These are phyloP conservation scores for Sisymbrium altissimum DNA, from an alignment of 345 rosid species.

Conservation along the genomic window DNA sequence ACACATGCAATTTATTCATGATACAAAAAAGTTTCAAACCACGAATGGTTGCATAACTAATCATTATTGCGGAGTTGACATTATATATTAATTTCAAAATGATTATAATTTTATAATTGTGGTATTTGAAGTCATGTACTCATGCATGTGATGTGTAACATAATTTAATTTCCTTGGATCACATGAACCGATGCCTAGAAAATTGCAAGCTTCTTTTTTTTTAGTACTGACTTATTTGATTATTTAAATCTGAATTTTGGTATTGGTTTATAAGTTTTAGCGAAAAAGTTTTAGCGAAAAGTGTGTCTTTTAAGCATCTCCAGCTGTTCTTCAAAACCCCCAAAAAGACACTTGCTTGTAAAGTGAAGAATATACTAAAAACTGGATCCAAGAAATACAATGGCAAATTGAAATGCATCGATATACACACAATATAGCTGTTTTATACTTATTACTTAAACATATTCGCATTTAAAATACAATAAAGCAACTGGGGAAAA, in stretches of 20 bases:
- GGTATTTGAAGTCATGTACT: slow-evolving; percentile 6
- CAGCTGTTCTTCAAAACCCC: slow-evolving; percentile 9
- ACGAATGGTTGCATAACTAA: neutral
- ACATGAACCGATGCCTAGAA: slow-evolving; percentile 23
- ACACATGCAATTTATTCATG: neutral
- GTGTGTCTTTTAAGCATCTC: slow-evolving; percentile 10
- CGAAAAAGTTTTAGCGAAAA: neutral
- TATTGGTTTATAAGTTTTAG: neutral
- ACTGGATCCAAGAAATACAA: slow-evolving; percentile 14
- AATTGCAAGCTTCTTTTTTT: neutral
- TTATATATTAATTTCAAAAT: neutral
- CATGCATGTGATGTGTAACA: slow-evolving; percentile 28
- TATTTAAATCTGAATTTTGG: neutral
- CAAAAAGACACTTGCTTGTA: slow-evolving; percentile 7
- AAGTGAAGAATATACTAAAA: slow-evolving; percentile 9
- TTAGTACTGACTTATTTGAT: neutral
- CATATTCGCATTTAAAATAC: neutral
- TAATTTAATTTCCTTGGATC: slow-evolving; percentile 16
- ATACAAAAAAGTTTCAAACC: neutral
- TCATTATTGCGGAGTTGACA: slow-evolving; percentile 24
- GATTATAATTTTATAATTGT: neutral
- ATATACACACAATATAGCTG: neutral
- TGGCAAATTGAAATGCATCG: neutral
- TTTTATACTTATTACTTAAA: neutral
- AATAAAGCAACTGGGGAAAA: neutral